Base-by-base conservation (phyloP, 768 basidiomycete species). In the Podaxis sp. region DNA sequence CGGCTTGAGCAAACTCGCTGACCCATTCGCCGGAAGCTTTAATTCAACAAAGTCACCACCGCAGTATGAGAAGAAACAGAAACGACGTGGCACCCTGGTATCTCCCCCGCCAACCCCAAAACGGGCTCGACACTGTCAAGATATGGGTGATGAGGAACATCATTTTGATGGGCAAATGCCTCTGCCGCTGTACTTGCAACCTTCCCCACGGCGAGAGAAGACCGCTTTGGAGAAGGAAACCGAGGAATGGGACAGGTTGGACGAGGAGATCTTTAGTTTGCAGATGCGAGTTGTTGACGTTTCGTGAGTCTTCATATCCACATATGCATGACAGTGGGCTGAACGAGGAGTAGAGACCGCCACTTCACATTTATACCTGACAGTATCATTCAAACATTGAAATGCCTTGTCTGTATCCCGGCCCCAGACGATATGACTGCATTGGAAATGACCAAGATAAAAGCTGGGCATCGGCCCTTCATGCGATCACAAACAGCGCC, bases 21-120 rank as follows among this genome's bases (percentile, higher is more conserved):
- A 89, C 66, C 87, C 87, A 0, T 84, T 87, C 58, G 84, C 89
- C 12, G 88, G 80, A 0, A 86, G 87, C 0, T 80, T 81, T 3
- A 84, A 83, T 60, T 78, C 81, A 3, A 74, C 60, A 24, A 62
- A 46, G 44, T 67, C 30, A 78, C 77, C 67, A 68, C 67, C 46
- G 8, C 61, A 62, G 46, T 62, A 56, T 62, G 61, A 62, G 33
- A 56, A 62, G 33, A 46, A 28, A 17, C 54, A 56, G 17, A 62
- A 62, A 17, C 55, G 61, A 40, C 61, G 61, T 26, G 61, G 54
- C 22, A 30, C 48, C 15, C 4, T 49, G 4, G 55, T 56, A n/a
- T 50, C 61, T 13, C 61, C 54, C 20, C 36, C 61, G 11, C 26
- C 46, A 24, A 37, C 44, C 4, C 54, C 48, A 33, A 62, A 62